phyloP scores from a whole-genome alignment of 1,139 yeast genomes.

The Zygosaccharomyces pseudobailii region DNA sequence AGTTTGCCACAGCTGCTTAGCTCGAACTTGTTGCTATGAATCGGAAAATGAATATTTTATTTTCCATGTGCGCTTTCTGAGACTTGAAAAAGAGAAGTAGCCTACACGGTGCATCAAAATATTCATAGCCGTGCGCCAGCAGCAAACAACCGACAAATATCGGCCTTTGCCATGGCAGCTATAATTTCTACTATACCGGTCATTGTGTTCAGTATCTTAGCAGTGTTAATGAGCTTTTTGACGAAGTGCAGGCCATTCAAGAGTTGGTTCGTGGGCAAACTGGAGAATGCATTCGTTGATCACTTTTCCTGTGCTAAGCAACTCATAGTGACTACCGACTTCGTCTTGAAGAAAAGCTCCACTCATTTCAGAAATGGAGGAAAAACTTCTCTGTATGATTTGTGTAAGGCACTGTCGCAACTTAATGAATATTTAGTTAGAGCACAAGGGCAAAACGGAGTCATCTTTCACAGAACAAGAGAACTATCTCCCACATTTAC shows the following conservation, averaged over 20 bases:
- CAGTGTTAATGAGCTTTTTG: slow-evolving; percentile 22
- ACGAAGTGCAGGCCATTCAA: slow-evolving; percentile 21
- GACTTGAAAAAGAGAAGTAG: neutral
- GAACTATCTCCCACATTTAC: slow-evolving; percentile 11
- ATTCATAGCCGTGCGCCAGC: neutral
- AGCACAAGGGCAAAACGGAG: slow-evolving; percentile 22
- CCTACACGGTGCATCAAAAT: neutral
- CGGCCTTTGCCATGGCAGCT: slow-evolving; percentile 2
- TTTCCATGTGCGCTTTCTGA: neutral
- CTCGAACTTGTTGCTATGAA: neutral
- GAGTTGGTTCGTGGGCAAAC: slow-evolving; percentile 17
- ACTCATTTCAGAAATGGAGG: slow-evolving; percentile 3
- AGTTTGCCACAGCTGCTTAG: neutral
- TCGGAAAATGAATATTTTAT: neutral
- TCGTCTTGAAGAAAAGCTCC: slow-evolving; percentile 7
- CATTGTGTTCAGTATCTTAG: slow-evolving; percentile 12
- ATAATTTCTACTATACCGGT: slow-evolving; percentile 4
- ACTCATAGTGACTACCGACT: slow-evolving; percentile 6
- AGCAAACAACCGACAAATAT: neutral
- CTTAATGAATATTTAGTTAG: slow-evolving; percentile 21
- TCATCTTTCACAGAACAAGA: slow-evolving; percentile 19
- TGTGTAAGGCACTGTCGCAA: slow-evolving; percentile 16
- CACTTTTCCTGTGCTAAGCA: slow-evolving; percentile 10
- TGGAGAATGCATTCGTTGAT: slow-evolving; percentile 16
- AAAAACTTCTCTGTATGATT: slow-evolving; percentile 14